Conservation (phyloP, 805 yeast species). For the Lachancea fermentati region DNA sequence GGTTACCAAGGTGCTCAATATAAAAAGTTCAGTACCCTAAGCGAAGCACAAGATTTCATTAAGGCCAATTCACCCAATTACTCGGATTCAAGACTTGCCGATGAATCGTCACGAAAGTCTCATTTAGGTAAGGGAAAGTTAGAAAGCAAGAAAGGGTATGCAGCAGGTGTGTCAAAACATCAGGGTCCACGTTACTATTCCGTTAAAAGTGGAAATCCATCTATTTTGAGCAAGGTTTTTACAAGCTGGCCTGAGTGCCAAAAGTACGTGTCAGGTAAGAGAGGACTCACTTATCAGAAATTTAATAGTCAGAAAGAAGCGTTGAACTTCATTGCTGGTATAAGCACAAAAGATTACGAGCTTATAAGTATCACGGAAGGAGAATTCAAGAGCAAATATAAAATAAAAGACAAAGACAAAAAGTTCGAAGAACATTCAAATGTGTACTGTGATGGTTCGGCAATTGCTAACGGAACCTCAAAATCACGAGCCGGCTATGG, state of each 20-base stretch:
- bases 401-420: not conserved
- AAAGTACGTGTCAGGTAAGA: conserved; percentile 24
- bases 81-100: too few relatives aligned
- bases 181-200: conserved; percentile 26
- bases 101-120: conserved; percentile 1
- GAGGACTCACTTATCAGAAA: conserved; percentile 41
- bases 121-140: not conserved
- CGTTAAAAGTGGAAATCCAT: conserved; percentile 28
- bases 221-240: conserved; percentile 26
- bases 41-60: conserved; percentile 48
- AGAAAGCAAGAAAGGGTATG: not conserved
- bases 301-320: conserved; percentile 36
- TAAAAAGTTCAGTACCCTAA: conserved; percentile 46
- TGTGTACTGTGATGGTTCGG: conserved; percentile 78
- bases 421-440: conserved; percentile 10
- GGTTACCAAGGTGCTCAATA: conserved; percentile 54
- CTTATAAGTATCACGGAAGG: conserved; percentile 15
- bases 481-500: conserved; percentile 56
- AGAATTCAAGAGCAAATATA: conserved; percentile 13
- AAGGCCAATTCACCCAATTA: not conserved
- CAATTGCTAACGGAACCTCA: conserved; percentile 49
- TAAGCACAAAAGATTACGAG: conserved; percentile 16
- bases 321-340: conserved; percentile 23
- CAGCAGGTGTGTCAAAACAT: not conserved
- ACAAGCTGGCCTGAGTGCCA: conserved; percentile 33